A percentile compares a stretch with the other conserved stretches of the same genome.
Evolutionary conservation across 768 basidiomycete genomes (phyloP).

Genomic region (Leccinum truebloodii): DNA sequence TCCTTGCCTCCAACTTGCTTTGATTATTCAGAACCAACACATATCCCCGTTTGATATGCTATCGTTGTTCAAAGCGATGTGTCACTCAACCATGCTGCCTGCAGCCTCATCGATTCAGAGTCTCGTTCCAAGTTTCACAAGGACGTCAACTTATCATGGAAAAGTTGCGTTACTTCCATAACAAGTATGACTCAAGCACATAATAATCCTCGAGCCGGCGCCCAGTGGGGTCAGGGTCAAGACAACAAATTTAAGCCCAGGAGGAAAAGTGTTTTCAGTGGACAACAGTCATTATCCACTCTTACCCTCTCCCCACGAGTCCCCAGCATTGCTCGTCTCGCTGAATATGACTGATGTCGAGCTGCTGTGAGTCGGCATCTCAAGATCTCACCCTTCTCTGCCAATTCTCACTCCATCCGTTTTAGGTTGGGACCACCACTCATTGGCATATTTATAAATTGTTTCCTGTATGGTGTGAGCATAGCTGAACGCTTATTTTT

Average conservation of each 20-base stretch:
- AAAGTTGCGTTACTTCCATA: neutral
- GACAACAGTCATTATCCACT: neutral
- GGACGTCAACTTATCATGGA: neutral
- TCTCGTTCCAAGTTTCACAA: neutral
- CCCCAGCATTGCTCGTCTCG: neutral
- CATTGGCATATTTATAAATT: neutral
- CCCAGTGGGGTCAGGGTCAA: neutral
- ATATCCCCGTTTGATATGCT: neutral
- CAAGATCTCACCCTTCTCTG: neutral
- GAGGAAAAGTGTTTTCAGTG: neutral
- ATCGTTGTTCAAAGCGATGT: neutral
- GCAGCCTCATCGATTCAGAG: neutral
- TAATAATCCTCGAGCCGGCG: neutral
- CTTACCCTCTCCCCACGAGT: neutral
- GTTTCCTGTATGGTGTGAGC: neutral
- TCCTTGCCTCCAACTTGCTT: neutral
- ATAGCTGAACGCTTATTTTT: neutral
- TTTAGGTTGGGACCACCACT: neutral
- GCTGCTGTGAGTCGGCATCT: neutral
- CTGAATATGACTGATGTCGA: neutral
- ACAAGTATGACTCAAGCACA: neutral
- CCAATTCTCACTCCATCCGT: neutral
- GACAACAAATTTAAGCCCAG: neutral
- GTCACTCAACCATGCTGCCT: neutral
- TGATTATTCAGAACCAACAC: neutral